These are phyloP conservation scores for Colletotrichum cuscutae DNA, from an alignment of 2,329 filamentous ascomycete species.

Conservation along the genomic window DNA sequence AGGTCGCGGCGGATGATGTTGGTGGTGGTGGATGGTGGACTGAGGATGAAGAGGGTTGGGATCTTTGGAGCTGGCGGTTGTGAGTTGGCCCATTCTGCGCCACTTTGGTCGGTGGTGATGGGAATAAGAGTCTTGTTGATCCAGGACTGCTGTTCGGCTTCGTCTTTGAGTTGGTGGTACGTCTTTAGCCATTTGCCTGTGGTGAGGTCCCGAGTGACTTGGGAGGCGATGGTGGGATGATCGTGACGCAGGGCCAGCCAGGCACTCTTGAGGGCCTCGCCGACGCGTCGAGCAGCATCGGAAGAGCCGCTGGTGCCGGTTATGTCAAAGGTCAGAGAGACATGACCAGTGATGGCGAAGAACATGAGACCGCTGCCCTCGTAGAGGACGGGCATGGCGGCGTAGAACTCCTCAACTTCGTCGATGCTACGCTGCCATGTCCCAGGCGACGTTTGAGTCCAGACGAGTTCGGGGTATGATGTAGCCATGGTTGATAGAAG, in stretches of 20 bases:
- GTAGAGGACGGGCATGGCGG: constrained; percentile 46
- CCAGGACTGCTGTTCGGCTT: constrained; percentile 38
- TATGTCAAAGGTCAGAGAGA: constrained; percentile 43
- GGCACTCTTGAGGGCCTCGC: constrained; percentile 44
- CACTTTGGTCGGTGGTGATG: constrained; percentile 39
- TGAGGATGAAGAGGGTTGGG: constrained; percentile 47
- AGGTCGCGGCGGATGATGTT: constrained; percentile 42
- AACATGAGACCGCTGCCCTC: constrained; percentile 50
- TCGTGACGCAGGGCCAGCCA: constrained; percentile 47
- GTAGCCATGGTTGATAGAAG: neutral
- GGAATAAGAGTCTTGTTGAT: constrained; percentile 43
- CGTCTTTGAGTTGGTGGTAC: constrained; percentile 37
- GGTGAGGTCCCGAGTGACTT: constrained; percentile 36
- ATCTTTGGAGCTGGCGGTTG: constrained; percentile 45
- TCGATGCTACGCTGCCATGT: constrained; percentile 50
- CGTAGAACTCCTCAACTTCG: constrained; percentile 54
- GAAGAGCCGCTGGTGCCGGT: neutral
- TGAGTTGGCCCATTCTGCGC: constrained; percentile 46
- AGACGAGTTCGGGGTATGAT: constrained; percentile 32
- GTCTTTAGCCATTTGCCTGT: constrained; percentile 41
- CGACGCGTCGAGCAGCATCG: constrained; percentile 36
- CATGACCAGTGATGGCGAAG: constrained; percentile 53
- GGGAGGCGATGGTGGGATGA: constrained; percentile 47
- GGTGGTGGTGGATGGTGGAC: constrained; percentile 22
- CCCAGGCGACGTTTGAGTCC: constrained; percentile 41